Evolutionary conservation across 495 filamentous ascomycete genomes (phyloP).

Genomic region (Penicillium angulare): DNA sequence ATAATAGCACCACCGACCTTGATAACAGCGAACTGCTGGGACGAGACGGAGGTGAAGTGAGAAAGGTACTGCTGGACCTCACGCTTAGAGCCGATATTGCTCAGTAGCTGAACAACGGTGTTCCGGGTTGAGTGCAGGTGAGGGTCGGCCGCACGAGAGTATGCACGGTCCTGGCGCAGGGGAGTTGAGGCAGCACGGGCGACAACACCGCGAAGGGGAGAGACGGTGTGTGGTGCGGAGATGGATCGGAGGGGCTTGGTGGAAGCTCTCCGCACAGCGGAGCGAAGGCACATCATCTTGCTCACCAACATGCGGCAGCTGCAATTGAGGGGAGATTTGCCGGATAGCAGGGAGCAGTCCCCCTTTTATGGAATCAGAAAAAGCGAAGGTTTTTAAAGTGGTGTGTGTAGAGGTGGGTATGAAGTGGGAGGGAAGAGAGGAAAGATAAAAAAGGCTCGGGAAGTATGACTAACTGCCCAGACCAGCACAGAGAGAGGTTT

Average conservation of each 20-base stretch:
- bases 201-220: conserved; percentile 30
- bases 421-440: conserved; percentile 3
- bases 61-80: conserved; percentile 98
- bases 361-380: conserved; percentile 12
- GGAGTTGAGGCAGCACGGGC: conserved; percentile 21
- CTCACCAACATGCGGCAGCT: conserved; percentile 52
- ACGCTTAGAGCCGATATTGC: conserved; percentile 94
- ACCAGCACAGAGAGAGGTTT: too few species aligned
- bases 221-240: conserved; percentile 43
- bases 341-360: conserved; percentile 15
- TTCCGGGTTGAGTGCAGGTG: conserved; percentile 66
- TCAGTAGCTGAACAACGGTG: conserved; percentile 90
- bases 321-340: conserved; percentile 24
- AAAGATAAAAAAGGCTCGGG: conserved; percentile 4
- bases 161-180: conserved; percentile 37
- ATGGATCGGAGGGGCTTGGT: conserved; percentile 46
- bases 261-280: conserved; percentile 52
- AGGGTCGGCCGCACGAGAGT: conserved; percentile 47
- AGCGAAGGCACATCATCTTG: conserved; percentile 51
- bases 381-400: conserved; percentile 2
- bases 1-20: conserved; percentile 98
- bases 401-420: background rate
- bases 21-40: conserved; percentile 97
- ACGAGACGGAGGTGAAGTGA: conserved; percentile 95
- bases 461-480: conserved; percentile 26